Evolutionary conservation across 2,329 filamentous ascomycete genomes (phyloP).

Genomic region (Colletotrichum melonis): DNA sequence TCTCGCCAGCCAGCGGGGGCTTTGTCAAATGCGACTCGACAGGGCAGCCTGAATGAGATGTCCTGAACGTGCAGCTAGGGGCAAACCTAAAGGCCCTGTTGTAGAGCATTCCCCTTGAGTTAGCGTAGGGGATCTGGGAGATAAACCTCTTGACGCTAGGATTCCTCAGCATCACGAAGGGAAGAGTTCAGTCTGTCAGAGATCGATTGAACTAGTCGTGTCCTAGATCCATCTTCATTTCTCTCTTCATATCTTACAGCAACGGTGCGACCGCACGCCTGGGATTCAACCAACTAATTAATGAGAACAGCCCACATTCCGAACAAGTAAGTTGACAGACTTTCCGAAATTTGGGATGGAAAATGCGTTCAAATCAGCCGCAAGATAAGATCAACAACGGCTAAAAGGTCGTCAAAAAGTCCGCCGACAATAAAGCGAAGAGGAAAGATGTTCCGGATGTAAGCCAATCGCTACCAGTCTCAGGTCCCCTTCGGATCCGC

Average conservation of each 20-base stretch:
- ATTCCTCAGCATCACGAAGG: background rate
- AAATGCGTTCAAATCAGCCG: background rate
- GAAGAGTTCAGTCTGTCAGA: background rate
- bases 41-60: background rate
- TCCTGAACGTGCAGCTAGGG: background rate
- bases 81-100: background rate
- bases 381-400: background rate
- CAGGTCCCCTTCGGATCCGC: background rate
- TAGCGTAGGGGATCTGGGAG: background rate
- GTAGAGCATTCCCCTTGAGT: background rate
- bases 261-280: background rate
- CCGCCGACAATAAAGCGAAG: background rate
- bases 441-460: background rate
- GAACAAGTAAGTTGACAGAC: no score
- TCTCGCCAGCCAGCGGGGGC: background rate
- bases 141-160: background rate
- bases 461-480: background rate
- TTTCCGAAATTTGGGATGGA: background rate
- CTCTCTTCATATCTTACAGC: background rate
- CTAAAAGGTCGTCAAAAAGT: background rate
- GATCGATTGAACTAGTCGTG: background rate
- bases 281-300: background rate
- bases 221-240: background rate
- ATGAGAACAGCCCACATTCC: background rate
- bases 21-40: background rate